Percentiles rank a stretch among this genome's conserved stretches.
Evolutionary conservation across 2,329 filamentous ascomycete species (phyloP).

Genomic region (Madurella mycetomatis): DNA sequence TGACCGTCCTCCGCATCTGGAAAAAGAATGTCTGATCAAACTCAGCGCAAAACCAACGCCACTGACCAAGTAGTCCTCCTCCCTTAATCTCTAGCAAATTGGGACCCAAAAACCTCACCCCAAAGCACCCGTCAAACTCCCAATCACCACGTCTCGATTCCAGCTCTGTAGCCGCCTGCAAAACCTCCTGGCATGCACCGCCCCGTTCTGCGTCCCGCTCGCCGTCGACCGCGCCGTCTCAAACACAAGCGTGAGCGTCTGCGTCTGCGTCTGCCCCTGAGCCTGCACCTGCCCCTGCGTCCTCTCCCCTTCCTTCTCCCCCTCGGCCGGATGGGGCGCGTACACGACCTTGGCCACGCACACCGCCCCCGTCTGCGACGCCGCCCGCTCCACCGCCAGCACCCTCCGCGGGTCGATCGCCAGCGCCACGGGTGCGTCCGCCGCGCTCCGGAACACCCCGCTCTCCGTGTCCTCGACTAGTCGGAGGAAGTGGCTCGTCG

Average conservation of each 20-base stretch:
- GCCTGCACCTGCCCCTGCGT: too few species aligned
- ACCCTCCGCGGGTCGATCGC: conserved; percentile 14
- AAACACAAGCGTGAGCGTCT: conserved; percentile 21
- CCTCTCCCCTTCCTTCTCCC: background rate
- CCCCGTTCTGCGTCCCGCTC: conserved; percentile 16
- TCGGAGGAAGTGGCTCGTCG: background rate
- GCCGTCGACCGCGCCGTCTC: conserved; percentile 15
- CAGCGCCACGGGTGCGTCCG: conserved; percentile 3
- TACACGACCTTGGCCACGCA: conserved; percentile 17
- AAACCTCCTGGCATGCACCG: conserved; percentile 23
- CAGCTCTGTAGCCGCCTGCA: conserved; percentile 20
- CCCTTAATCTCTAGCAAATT: background rate
- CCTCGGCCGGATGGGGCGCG: background rate
- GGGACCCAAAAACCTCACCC: background rate
- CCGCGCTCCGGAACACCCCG: conserved; percentile 7
- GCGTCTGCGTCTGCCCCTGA: too few species aligned
- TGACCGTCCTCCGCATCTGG: too few species aligned
- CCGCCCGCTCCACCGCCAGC: conserved; percentile 8
- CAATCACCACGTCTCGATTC: conserved; percentile 16
- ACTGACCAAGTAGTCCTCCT: too few species aligned
- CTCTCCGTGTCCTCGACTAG: conserved; percentile 13
- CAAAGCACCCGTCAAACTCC: background rate
- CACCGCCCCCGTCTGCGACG: conserved; percentile 4
- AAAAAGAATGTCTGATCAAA: too few species aligned
- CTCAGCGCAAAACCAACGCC: too few species aligned